phyloP scores from a whole-genome alignment of 331 rosid species.

The Rhamnella rubrinervis region DNA sequence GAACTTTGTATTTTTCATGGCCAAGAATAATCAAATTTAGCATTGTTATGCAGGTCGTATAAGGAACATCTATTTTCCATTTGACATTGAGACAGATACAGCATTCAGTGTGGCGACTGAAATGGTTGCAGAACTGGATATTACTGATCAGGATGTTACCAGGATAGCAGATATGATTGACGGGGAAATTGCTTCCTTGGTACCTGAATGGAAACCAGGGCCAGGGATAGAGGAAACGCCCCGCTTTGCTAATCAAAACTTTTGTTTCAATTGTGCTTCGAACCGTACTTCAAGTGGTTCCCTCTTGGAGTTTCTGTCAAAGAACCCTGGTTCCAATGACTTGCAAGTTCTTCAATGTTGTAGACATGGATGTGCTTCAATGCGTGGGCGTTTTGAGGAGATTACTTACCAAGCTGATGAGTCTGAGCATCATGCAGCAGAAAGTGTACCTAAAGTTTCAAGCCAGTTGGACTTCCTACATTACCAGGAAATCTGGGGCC shows the following conservation, averaged over 20 bases:
- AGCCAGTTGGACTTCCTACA: constrained; percentile 33
- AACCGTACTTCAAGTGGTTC: constrained; percentile 52
- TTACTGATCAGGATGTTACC: constrained; percentile 81
- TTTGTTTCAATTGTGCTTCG: constrained; percentile 55
- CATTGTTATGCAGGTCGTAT: constrained; percentile 52
- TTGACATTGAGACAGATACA: constrained; percentile 75
- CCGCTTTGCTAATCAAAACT: constrained; percentile 34
- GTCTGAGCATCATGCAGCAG: constrained; percentile 38
- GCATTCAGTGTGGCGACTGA: constrained; percentile 88
- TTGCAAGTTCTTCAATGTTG: constrained; percentile 50
- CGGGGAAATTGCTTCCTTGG: constrained; percentile 83
- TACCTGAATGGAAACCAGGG: constrained; percentile 75
- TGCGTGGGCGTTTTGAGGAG: constrained; percentile 94
- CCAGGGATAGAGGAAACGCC: constrained; percentile 65
- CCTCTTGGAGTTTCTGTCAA: constrained; percentile 38
- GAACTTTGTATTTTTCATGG: background rate
- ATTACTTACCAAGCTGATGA: constrained; percentile 54
- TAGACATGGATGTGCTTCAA: constrained; percentile 57
- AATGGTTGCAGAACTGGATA: constrained; percentile 93
- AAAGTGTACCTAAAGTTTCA: constrained; percentile 33
- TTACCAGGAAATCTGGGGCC: constrained; percentile 52
- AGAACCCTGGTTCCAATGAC: constrained; percentile 35
- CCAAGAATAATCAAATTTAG: background rate
- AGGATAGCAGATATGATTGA: constrained; percentile 92
- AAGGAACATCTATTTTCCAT: constrained; percentile 87